A percentile compares a stretch with the other conserved stretches of the same genome.
phyloP scores from a whole-genome alignment of 805 yeast species.

The Lachancea lanzarotensis region DNA sequence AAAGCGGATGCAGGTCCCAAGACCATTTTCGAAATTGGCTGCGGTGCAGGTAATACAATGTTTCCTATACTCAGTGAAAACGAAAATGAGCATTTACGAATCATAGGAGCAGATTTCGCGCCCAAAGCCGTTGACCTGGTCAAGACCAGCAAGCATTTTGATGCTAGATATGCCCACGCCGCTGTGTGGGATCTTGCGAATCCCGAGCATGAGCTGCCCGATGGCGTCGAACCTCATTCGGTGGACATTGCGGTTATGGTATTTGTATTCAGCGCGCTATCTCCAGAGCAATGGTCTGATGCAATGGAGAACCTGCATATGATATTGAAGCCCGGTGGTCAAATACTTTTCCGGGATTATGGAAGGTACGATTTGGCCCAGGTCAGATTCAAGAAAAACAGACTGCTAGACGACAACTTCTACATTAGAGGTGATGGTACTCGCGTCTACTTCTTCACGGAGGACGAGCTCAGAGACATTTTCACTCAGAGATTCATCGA shows the following conservation, averaged over 20 bases:
- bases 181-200: constrained; percentile 95
- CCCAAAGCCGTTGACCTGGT: constrained; percentile 86
- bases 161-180: constrained; percentile 60
- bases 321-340: constrained; percentile 88
- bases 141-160: constrained; percentile 53
- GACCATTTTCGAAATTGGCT: constrained; percentile 85
- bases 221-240: constrained; percentile 70
- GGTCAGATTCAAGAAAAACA: constrained; percentile 81
- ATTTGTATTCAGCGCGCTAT: constrained; percentile 86
- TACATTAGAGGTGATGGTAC: constrained; percentile 98
- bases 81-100: constrained; percentile 63
- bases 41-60: constrained; percentile 97
- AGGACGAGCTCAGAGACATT: constrained; percentile 75
- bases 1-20: constrained; percentile 62
- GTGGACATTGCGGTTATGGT: constrained; percentile 93
- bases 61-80: constrained; percentile 84
- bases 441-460: constrained; percentile 93
- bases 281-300: constrained; percentile 83
- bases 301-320: constrained; percentile 68
- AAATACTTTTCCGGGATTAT: constrained; percentile 83
- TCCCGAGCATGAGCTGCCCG: constrained; percentile 67
- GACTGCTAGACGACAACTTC: constrained; percentile 84
- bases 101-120: constrained; percentile 86
- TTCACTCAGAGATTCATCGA: constrained; percentile 64
- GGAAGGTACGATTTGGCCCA: constrained; percentile 96